Percentiles rank a stretch among this genome's conserved stretches.
Evolutionary conservation across 352 stramenopile species (phyloP).

Genomic region (Phytophthora vignae): DNA sequence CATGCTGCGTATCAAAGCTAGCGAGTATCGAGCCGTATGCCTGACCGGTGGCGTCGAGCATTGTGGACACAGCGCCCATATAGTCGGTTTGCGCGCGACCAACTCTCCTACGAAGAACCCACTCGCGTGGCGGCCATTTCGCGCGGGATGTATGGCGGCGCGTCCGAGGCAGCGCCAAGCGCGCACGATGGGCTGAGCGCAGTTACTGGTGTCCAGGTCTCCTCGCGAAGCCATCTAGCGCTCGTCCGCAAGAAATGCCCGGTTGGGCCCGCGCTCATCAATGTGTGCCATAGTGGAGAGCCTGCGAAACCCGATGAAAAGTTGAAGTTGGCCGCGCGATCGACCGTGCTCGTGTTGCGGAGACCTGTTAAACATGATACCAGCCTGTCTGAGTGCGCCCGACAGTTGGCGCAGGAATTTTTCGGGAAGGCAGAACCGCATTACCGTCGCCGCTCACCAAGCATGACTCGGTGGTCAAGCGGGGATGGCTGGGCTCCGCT

Average conservation of each 20-base stretch:
- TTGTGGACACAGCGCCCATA: constrained; percentile 37
- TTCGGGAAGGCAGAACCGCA: constrained; percentile 10
- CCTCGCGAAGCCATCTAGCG: constrained; percentile 6
- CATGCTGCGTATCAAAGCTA: constrained; percentile 23
- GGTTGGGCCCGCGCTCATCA: constrained; percentile 21
- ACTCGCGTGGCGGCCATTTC: constrained; percentile 17
- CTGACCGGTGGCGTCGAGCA: constrained; percentile 19
- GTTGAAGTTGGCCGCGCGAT: too few species aligned
- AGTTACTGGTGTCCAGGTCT: constrained; percentile 6
- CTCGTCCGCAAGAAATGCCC: constrained; percentile 20
- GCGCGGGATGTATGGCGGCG: constrained; percentile 34
- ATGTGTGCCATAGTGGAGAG: constrained; percentile 27
- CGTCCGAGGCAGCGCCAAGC: background rate
- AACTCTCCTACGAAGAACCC: constrained; percentile 16
- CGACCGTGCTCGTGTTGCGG: too few species aligned
- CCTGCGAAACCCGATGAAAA: too few species aligned
- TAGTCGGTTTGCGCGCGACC: constrained; percentile 38
- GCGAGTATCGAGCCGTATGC: constrained; percentile 13
- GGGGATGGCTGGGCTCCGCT: constrained; percentile 3
- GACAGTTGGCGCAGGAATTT: constrained; percentile 21
- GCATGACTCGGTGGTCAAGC: constrained; percentile 37
- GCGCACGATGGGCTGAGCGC: constrained; percentile 8
- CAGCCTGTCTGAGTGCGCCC: too few species aligned
- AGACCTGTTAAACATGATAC: too few species aligned
- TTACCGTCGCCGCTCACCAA: constrained; percentile 15